Base-by-base conservation (phyloP, 768 basidiomycete genomes). In the Amanita exitialis region DNA sequence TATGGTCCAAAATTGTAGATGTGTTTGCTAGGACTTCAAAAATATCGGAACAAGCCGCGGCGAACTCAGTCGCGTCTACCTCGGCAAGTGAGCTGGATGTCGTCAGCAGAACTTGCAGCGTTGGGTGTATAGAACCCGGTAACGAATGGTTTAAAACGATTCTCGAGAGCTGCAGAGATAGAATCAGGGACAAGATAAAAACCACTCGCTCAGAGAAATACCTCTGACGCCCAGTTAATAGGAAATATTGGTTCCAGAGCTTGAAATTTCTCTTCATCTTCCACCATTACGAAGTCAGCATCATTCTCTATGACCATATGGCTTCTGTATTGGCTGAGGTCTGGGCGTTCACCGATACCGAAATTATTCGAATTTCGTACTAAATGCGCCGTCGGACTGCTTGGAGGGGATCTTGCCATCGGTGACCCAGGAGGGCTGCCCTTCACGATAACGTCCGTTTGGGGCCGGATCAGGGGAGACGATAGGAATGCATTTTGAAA, bases 91-190 rank as follows among this genome's bases (percentile, higher is more conserved):
- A 50, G 35, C 7, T 15, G 15, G 49, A 42, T 27, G 60, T 54
- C 9, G 65, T 56, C 10, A 83, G 62, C 21, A 86, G 69, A 16
- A 70, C 55, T 53, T 83, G 81, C 18, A 86, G 65, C 3, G 82
- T 81, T 13, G 70, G 62, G 18, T 69, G 62, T 3, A 60, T 59
- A 5, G 63, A 67, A 15, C 62, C 60, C 1, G 68, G 65, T 27
- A 67, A 61, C 2, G 68, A 66, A 62, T 88, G 86, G 0, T 75
- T 78, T 48, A 86, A 58, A n/a, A 87, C 62, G 25, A 83, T 69
- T 37, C 76, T 71, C 55, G 76, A 78, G 43, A 86, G 64, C 86
- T 88, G 55, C 38, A 10, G 16, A 10, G 28, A 44, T 6, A 15
- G 20, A 9, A 48, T 15, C 15, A 58, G 34, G 57, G 39, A 46